phyloP scores from a whole-genome alignment of 2,329 filamentous ascomycete genomes.

The Teratosphaeria zuluensis region DNA sequence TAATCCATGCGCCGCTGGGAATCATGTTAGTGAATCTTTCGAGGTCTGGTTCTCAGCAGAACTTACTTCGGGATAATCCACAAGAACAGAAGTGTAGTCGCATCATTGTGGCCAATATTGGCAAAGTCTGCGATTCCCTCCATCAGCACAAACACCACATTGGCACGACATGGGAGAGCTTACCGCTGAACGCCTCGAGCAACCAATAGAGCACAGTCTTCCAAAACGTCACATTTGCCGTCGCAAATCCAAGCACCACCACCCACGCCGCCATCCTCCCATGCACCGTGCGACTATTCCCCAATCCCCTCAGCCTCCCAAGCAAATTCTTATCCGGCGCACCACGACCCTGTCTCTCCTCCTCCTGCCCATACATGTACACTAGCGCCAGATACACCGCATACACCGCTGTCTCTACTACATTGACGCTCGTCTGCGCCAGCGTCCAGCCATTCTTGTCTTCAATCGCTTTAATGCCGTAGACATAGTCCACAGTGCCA shows the following conservation, averaged over 20 bases:
- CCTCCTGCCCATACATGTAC: slow-evolving; percentile 28
- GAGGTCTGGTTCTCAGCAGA: not conserved
- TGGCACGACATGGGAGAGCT: slow-evolving; percentile 4
- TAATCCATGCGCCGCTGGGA: slow-evolving; percentile 52
- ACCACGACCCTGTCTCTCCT: slow-evolving; percentile 28
- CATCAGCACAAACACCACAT: not conserved
- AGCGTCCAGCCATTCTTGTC: slow-evolving; percentile 63
- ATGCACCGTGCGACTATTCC: slow-evolving; percentile 41
- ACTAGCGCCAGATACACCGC: slow-evolving; percentile 50
- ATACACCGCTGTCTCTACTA: slow-evolving; percentile 59
- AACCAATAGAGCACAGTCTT: slow-evolving; percentile 58
- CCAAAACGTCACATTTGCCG: slow-evolving; percentile 53
- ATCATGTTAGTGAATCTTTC: not conserved
- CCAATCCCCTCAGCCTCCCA: slow-evolving; percentile 39
- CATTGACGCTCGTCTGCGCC: slow-evolving; percentile 62
- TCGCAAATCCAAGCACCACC: slow-evolving; percentile 49
- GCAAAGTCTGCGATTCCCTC: slow-evolving; percentile 45
- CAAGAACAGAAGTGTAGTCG: slow-evolving; percentile 42
- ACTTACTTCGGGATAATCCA: slow-evolving; percentile 60
- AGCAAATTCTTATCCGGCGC: slow-evolving; percentile 30
- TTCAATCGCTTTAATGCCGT: slow-evolving; percentile 65
- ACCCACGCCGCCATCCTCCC: slow-evolving; percentile 46
- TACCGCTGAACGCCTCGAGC: slow-evolving; percentile 10
- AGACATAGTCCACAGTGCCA: slow-evolving; percentile 68
- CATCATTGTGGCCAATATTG: slow-evolving; percentile 54